Percentiles rank a stretch among this genome's conserved stretches.
phyloP scores from a whole-genome alignment of 768 basidiomycete species.

The Pleurotus pulmonarius region DNA sequence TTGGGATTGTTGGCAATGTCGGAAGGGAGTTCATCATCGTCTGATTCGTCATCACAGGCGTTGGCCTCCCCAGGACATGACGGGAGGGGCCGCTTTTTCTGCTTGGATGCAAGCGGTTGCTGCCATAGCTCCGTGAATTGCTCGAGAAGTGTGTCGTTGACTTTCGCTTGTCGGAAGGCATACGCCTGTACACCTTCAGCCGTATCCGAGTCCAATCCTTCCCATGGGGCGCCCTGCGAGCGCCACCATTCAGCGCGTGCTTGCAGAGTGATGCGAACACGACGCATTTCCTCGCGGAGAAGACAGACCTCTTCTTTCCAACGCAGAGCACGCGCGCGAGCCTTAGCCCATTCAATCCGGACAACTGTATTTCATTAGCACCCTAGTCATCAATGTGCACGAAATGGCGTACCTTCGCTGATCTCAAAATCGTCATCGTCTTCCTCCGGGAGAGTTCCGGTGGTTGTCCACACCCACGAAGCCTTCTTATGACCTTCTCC shows the following conservation, averaged over 20 bases:
- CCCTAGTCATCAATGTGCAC: too few relatives aligned
- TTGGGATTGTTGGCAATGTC: too few relatives aligned
- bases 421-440: background rate
- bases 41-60: too few relatives aligned
- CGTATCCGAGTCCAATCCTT: background rate
- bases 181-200: slow-evolving; percentile 6
- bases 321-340: too few relatives aligned
- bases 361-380: too few relatives aligned
- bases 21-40: too few relatives aligned
- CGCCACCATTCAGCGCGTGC: slow-evolving; percentile 8
- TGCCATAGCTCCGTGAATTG: slow-evolving; percentile 7
- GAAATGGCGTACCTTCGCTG: too few relatives aligned
- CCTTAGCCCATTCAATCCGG: too few relatives aligned
- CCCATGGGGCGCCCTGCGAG: background rate
- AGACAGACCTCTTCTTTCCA: background rate
- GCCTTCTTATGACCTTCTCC: slow-evolving; percentile 2
- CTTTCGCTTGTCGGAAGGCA: background rate
- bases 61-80: too few relatives aligned
- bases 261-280: slow-evolving; percentile 1
- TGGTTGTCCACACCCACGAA: slow-evolving; percentile 9
- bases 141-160: background rate
- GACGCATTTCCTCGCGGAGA: slow-evolving; percentile 3
- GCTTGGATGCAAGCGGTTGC: background rate
- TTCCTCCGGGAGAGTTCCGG: background rate
- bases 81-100: too few relatives aligned